Evolutionary conservation across 805 yeast species (phyloP).

Genomic region (Pichia kluyveri): DNA sequence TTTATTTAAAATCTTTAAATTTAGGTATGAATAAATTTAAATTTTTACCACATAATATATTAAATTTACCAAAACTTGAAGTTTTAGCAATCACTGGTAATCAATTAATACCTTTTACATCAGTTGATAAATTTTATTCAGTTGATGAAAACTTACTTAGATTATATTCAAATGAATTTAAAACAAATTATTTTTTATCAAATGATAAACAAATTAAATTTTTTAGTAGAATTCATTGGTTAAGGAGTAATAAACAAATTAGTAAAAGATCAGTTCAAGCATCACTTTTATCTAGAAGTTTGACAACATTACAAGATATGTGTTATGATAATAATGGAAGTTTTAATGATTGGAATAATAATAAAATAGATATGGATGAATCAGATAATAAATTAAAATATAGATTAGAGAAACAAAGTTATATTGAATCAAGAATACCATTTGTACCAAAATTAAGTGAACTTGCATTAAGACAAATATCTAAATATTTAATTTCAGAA

Average conservation of each 20-base stretch:
- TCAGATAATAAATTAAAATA: neutral
- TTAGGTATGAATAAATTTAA: constrained; percentile 41
- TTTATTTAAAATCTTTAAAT: constrained; percentile 40
- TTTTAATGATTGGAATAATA: constrained; percentile 4
- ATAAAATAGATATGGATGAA: neutral
- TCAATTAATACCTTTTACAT: constrained; percentile 23
- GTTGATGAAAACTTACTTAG: constrained; percentile 22
- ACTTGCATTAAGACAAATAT: constrained; percentile 38
- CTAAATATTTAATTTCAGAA: constrained; percentile 42
- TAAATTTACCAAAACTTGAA: constrained; percentile 34
- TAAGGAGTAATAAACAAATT: constrained; percentile 16
- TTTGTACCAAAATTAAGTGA: constrained; percentile 39
- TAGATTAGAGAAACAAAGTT: constrained; percentile 8
- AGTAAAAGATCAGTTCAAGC: constrained; percentile 16
- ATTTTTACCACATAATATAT: constrained; percentile 43
- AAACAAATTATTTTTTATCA: neutral
- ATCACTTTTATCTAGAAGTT: constrained; percentile 21
- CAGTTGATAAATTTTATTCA: constrained; percentile 9
- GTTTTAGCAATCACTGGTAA: constrained; percentile 43
- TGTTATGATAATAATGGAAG: constrained; percentile 10
- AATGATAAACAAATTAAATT: constrained; percentile 13
- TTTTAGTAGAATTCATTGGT: constrained; percentile 24
- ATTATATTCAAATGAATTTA: neutral
- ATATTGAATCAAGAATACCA: constrained; percentile 12
- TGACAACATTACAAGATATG: constrained; percentile 26